phyloP scores from a whole-genome alignment of 78 protist genomes.

The Guillardia theta region DNA sequence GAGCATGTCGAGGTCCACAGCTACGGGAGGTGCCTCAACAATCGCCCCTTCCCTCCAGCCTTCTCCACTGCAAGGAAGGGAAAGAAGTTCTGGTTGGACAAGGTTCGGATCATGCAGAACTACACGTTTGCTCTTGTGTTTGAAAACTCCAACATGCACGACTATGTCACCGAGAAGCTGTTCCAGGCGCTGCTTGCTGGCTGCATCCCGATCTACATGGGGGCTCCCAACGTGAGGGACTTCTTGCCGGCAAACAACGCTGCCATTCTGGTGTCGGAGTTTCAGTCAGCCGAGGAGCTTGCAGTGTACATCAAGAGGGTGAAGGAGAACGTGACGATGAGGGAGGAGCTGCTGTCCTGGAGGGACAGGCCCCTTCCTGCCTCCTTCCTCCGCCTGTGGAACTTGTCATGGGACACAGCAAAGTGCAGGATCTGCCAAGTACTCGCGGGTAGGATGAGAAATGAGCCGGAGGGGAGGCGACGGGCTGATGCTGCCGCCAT shows the following conservation, averaged over 20 bases:
- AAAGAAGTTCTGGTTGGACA: not conserved
- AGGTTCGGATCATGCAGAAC: not conserved
- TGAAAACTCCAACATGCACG: not conserved
- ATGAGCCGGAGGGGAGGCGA: not conserved
- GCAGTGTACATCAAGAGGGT: too few relatives aligned
- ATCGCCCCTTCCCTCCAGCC: not conserved
- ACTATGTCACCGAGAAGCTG: slow-evolving; percentile 1
- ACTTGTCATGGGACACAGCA: not conserved
- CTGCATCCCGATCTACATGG: not conserved
- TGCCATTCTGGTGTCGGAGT: too few relatives aligned
- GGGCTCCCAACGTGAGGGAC: not conserved
- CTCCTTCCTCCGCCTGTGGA: not conserved
- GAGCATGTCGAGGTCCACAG: not conserved
- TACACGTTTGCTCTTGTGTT: not conserved
- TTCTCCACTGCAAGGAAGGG: not conserved
- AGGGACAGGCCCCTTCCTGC: not conserved
- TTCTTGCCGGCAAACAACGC: not conserved
- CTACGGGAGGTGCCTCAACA: not conserved
- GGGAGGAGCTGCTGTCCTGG: not conserved
- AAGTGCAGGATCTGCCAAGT: not conserved
- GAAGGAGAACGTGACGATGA: too few relatives aligned
- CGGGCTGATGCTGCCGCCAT: not conserved
- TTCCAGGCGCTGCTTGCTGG: not conserved
- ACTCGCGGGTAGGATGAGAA: not conserved
- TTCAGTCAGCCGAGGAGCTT: too few relatives aligned